phyloP scores from a whole-genome alignment of 1,284 basidiomycete species.

The Anthracocystis panici-leucophaei region DNA sequence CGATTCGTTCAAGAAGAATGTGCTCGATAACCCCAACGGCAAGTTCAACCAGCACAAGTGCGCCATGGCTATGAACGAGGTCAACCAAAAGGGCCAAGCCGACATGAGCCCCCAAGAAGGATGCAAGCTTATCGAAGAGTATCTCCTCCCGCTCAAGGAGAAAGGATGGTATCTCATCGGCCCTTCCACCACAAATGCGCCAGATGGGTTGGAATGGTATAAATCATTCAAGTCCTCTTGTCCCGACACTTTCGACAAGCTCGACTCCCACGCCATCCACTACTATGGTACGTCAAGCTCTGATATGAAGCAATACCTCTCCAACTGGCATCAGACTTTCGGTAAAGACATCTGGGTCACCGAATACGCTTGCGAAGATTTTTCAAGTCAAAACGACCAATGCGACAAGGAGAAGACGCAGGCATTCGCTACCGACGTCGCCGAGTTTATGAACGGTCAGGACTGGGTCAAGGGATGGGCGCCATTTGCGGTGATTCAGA shows the following conservation, averaged over 20 bases:
- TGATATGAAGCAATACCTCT: conserved; percentile 58
- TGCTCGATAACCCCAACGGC: conserved; percentile 48
- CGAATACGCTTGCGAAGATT: conserved; percentile 63
- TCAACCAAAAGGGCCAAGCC: conserved; percentile 60
- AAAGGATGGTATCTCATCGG: conserved; percentile 62
- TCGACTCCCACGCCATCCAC: conserved; percentile 63
- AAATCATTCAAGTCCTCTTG: conserved; percentile 49
- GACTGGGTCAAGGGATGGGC: conserved; percentile 57
- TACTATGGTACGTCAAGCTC: conserved; percentile 56
- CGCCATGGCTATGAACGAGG: conserved; percentile 64
- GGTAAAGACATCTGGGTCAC: conserved; percentile 64
- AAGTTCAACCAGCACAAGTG: conserved; percentile 58
- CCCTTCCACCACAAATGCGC: conserved; percentile 58
- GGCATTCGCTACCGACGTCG: conserved; percentile 71
- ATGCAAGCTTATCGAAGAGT: conserved; percentile 55
- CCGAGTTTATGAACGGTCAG: conserved; percentile 59
- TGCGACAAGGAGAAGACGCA: conserved; percentile 69
- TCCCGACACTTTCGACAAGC: conserved; percentile 50
- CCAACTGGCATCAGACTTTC: conserved; percentile 49
- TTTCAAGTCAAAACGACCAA: conserved; percentile 68
- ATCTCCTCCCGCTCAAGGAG: conserved; percentile 58
- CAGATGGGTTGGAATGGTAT: conserved; percentile 57
- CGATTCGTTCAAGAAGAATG: conserved; percentile 50
- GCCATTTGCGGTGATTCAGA: conserved; percentile 60
- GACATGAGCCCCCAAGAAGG: conserved; percentile 50